Evolutionary conservation across 495 filamentous ascomycete species (phyloP).

Genomic region (Tuber borchii): DNA sequence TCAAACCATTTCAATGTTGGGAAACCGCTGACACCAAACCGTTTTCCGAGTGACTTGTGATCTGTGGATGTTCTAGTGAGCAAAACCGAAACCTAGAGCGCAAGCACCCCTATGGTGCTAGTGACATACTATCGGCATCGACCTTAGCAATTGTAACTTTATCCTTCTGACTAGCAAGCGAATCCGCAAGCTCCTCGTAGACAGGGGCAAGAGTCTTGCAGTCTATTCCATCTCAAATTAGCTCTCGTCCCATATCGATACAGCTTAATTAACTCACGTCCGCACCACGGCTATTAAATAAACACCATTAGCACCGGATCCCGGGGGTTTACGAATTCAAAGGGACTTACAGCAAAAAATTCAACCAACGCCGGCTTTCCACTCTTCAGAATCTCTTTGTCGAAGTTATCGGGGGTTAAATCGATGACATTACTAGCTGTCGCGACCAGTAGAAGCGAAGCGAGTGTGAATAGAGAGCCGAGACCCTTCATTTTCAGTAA

Average conservation of each 20-base stretch:
- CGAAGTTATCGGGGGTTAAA: constrained; percentile 82
- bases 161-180: constrained; percentile 65
- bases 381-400: constrained; percentile 76
- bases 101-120: background rate
- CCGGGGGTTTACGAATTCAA: background rate
- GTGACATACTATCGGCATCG: constrained; percentile 63
- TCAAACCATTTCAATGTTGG: constrained; percentile 98
- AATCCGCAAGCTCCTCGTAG: constrained; percentile 83
- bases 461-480: constrained; percentile 33
- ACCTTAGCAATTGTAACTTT: constrained; percentile 91
- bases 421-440: constrained; percentile 58
- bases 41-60: constrained; percentile 72
- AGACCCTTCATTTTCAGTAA: constrained; percentile 37
- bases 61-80: constrained; percentile 40
- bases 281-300: constrained; percentile 72
- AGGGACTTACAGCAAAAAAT: constrained; percentile 66
- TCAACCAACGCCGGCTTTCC: constrained; percentile 95
- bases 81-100: background rate
- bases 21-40: constrained; percentile 87
- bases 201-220: constrained; percentile 95
- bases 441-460: constrained; percentile 29
- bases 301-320: constrained; percentile 16
- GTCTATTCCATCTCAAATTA: constrained; percentile 45
- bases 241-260: background rate
- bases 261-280: constrained; percentile 46